Conservation (phyloP, 179 eudicot species). For the Beta macrorhiza region DNA sequence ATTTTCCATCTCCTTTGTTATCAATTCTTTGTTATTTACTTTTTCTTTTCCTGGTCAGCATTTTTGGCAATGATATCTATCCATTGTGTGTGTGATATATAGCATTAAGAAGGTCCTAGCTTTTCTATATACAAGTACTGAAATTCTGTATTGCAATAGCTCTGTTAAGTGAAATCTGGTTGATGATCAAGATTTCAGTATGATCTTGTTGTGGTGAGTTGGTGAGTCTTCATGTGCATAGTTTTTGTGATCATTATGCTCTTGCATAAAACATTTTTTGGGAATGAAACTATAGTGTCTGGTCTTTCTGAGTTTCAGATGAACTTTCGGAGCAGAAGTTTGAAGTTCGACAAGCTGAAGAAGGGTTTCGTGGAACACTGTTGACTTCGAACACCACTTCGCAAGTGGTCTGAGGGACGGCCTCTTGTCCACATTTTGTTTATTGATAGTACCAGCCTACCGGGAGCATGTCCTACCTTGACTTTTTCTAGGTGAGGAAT, state of each 20-base stretch:
- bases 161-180: background rate
- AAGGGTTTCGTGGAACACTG: slow-evolving; percentile 91
- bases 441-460: slow-evolving; percentile 14
- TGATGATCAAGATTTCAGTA: background rate
- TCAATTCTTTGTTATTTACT: background rate
- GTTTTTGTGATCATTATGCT: background rate
- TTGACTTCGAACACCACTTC: slow-evolving; percentile 66
- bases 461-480: slow-evolving; percentile 24
- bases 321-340: slow-evolving; percentile 74
- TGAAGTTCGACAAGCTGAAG: slow-evolving; percentile 68
- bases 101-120: background rate
- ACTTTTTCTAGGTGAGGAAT: slow-evolving; percentile 32
- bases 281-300: background rate
- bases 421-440: slow-evolving; percentile 18
- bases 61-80: slow-evolving; percentile 1
- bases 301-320: slow-evolving; percentile 44
- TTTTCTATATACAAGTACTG: background rate
- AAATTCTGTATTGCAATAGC: background rate
- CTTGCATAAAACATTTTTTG: background rate
- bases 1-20: background rate
- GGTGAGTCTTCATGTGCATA: background rate
- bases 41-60: background rate
- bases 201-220: background rate
- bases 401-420: slow-evolving; percentile 45
- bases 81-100: background rate